A percentile compares a stretch with the other conserved stretches of the same genome.
Conservation (phyloP, 2,329 filamentous ascomycete species). For the Ceratocystiopsis minuta region DNA sequence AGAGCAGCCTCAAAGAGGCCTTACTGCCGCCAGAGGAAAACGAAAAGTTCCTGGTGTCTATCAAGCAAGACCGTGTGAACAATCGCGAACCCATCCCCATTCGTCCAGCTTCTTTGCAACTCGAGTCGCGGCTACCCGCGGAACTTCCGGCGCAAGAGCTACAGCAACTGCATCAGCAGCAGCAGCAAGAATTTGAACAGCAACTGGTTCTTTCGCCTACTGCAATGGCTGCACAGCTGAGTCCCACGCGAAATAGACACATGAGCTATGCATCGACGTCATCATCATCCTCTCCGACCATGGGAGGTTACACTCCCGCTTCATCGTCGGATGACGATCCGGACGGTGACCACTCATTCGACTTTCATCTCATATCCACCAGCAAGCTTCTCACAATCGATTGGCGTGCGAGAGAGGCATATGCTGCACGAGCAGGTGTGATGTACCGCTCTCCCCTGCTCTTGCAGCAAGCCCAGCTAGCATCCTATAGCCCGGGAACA, state of each 20-base stretch:
- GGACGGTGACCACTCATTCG: constrained; percentile 15
- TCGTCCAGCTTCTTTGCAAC: too few species aligned
- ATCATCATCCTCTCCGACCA: background rate
- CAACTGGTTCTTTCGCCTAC: constrained; percentile 1
- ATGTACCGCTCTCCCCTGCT: constrained; percentile 21
- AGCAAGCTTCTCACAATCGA: constrained; percentile 33
- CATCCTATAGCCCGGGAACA: background rate
- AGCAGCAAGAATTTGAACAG: background rate
- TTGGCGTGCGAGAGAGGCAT: constrained; percentile 18
- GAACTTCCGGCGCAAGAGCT: background rate
- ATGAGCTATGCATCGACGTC: too few species aligned
- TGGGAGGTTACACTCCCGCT: background rate
- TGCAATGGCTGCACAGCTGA: background rate
- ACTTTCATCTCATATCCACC: constrained; percentile 33
- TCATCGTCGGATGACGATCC: constrained; percentile 16
- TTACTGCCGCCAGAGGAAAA: constrained; percentile 19
- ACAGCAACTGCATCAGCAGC: too few species aligned
- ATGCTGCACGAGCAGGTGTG: constrained; percentile 23
- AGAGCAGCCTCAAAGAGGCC: constrained; percentile 18
- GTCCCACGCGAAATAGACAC: too few species aligned
- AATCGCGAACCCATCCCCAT: too few species aligned
- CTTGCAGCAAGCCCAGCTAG: background rate
- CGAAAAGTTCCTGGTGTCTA: constrained; percentile 23
- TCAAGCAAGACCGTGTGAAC: constrained; percentile 11
- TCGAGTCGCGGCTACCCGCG: background rate